phyloP scores from a whole-genome alignment of 1,139 yeast species.

The Keqinozyma sinolaborantium region DNA sequence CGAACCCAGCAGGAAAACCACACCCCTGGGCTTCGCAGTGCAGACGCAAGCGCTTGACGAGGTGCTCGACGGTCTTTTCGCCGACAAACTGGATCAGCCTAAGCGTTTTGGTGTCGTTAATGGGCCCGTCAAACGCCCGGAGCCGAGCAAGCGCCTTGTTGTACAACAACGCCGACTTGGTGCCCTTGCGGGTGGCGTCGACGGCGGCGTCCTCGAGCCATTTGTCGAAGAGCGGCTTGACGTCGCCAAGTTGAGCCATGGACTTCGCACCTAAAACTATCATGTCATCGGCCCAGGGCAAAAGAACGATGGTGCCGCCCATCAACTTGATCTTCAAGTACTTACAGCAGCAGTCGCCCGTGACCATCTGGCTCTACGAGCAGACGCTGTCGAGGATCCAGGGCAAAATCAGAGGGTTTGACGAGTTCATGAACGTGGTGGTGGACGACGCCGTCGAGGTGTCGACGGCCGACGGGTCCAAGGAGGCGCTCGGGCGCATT shows the following conservation, averaged over 20 bases:
- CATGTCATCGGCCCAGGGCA: slow-evolving; percentile 9
- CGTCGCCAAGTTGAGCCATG: slow-evolving; percentile 6
- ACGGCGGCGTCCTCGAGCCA: slow-evolving; percentile 55
- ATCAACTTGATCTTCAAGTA: slow-evolving; percentile 85
- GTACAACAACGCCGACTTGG: slow-evolving; percentile 43
- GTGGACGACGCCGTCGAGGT: slow-evolving; percentile 83
- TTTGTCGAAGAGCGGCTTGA: slow-evolving; percentile 29
- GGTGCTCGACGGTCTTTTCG: slow-evolving; percentile 50
- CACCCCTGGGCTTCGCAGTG: slow-evolving; percentile 46
- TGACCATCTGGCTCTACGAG: slow-evolving; percentile 85
- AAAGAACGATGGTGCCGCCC: slow-evolving; percentile 70
- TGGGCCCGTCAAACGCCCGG: slow-evolving; percentile 34
- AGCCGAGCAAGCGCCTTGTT: slow-evolving; percentile 48
- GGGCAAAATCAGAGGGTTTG: slow-evolving; percentile 88
- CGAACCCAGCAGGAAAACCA: slow-evolving; percentile 37
- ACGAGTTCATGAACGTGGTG: slow-evolving; percentile 97
- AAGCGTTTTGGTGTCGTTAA: slow-evolving; percentile 50
- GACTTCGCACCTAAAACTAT: background rate
- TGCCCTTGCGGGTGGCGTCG: slow-evolving; percentile 35
- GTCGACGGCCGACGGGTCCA: slow-evolving; percentile 38
- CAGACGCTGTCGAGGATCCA: slow-evolving; percentile 75
- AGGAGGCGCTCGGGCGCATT: slow-evolving; percentile 47
- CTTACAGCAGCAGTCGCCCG: slow-evolving; percentile 76
- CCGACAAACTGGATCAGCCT: slow-evolving; percentile 56
- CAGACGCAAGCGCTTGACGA: slow-evolving; percentile 35